A percentile compares a stretch with the other conserved stretches of the same genome.
These are phyloP conservation scores for Piloderma croceum DNA, from an alignment of 768 basidiomycete species.

Conservation along the genomic window DNA sequence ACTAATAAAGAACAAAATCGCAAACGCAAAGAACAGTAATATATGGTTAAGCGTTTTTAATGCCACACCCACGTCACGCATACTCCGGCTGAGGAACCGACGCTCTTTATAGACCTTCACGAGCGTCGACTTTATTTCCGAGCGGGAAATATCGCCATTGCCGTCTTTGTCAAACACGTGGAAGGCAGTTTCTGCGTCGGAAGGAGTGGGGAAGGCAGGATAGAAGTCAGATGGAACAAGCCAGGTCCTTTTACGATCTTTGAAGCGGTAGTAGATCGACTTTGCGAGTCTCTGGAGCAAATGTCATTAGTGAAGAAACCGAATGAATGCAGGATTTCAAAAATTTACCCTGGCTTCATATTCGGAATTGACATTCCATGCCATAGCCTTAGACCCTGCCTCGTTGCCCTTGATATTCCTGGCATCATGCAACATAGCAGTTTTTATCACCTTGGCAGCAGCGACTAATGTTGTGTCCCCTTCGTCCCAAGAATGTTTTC, in stretches of 20 bases:
- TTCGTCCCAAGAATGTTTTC: constrained; percentile 22
- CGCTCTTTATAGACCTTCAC: constrained; percentile 76
- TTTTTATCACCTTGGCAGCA: constrained; percentile 62
- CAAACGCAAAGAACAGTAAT: constrained; percentile 53
- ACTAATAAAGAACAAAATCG: constrained; percentile 68
- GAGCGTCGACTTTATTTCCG: constrained; percentile 67
- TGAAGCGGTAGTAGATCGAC: constrained; percentile 58
- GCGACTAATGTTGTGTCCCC: constrained; percentile 40
- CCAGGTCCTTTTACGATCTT: constrained; percentile 48
- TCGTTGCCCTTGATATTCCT: constrained; percentile 56
- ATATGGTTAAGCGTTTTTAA: constrained; percentile 60
- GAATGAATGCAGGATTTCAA: background rate
- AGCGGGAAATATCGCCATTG: constrained; percentile 69
- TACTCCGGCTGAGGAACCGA: constrained; percentile 65
- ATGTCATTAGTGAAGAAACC: constrained; percentile 1
- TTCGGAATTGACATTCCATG: constrained; percentile 50
- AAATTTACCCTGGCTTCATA: constrained; percentile 59
- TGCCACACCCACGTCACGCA: constrained; percentile 70
- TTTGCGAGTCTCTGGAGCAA: constrained; percentile 56
- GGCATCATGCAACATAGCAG: constrained; percentile 72
- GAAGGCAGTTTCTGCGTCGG: constrained; percentile 61
- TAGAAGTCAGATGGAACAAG: constrained; percentile 65
- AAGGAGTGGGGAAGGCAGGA: constrained; percentile 56
- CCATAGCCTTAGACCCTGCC: constrained; percentile 34
- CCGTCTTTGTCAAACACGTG: constrained; percentile 70